phyloP scores from a whole-genome alignment of 306 rosid genomes.

The Cicer judaicum region DNA sequence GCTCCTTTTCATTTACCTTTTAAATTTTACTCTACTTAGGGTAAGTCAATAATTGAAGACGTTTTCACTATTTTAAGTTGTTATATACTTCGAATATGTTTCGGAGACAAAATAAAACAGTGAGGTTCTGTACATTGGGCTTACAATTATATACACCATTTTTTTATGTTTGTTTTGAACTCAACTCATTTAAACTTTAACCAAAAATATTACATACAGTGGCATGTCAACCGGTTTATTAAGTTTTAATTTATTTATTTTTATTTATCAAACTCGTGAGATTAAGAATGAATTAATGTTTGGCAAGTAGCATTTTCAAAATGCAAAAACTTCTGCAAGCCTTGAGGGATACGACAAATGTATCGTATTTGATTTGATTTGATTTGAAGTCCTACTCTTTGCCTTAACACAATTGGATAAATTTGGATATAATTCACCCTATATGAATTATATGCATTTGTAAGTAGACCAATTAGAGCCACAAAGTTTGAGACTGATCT shows the following conservation, averaged over 20 bases:
- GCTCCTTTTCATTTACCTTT: constrained; percentile 20
- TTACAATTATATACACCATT: background rate
- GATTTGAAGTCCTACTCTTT: constrained; percentile 18
- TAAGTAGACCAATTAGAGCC: constrained; percentile 9
- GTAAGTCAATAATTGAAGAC: background rate
- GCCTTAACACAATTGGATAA: background rate
- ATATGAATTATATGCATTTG: background rate
- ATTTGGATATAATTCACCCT: constrained; percentile 1
- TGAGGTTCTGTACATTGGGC: background rate
- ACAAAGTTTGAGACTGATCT: constrained; percentile 16
- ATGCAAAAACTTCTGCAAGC: background rate
- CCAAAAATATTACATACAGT: background rate
- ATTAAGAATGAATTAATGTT: background rate
- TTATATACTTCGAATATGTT: background rate
- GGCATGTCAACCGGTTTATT: background rate
- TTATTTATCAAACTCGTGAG: background rate
- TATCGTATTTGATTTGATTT: constrained; percentile 12
- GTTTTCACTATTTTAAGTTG: background rate
- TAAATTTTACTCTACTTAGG: background rate
- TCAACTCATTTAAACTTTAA: too few species aligned
- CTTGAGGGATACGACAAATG: background rate
- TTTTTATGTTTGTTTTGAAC: too few species aligned
- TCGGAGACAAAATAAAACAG: constrained; percentile 1
- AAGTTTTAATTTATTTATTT: background rate
- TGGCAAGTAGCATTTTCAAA: constrained; percentile 9